Evolutionary conservation across 257 asterid species (phyloP).

Genomic region (Thymus quinquecostatus): DNA sequence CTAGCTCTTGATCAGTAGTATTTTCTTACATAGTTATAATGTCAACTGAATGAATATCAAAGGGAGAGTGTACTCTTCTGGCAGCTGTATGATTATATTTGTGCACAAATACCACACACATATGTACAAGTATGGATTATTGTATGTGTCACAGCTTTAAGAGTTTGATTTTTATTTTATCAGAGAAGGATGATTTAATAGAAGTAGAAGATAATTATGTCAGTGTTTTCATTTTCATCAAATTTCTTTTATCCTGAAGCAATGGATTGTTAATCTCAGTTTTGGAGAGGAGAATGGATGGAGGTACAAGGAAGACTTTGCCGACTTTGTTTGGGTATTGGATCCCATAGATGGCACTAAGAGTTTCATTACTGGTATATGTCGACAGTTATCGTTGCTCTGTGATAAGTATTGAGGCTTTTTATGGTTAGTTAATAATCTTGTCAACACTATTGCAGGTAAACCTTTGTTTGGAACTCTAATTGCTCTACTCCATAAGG

Average conservation of each 20-base stretch:
- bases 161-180: constrained; percentile 13
- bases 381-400: constrained; percentile 2
- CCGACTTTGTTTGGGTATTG: constrained; percentile 91
- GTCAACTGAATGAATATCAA: background rate
- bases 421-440: constrained; percentile 18
- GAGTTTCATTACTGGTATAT: constrained; percentile 88
- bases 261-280: constrained; percentile 42
- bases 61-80: background rate
- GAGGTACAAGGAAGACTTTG: constrained; percentile 68
- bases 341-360: constrained; percentile 99
- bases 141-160: background rate
- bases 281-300: constrained; percentile 96
- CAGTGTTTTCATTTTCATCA: constrained; percentile 1
- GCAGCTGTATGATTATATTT: background rate
- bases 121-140: background rate
- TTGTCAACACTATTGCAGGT: constrained; percentile 48
- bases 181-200: background rate
- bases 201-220: constrained; percentile 17
- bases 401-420: constrained; percentile 20
- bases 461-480: constrained; percentile 96
- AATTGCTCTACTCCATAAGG: constrained; percentile 79
- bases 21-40: background rate
- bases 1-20: background rate
- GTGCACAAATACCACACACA: background rate
- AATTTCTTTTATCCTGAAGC: background rate